Conservation (phyloP, 1,139 yeast genomes). For the Kurtzmaniella quercitrusa region DNA sequence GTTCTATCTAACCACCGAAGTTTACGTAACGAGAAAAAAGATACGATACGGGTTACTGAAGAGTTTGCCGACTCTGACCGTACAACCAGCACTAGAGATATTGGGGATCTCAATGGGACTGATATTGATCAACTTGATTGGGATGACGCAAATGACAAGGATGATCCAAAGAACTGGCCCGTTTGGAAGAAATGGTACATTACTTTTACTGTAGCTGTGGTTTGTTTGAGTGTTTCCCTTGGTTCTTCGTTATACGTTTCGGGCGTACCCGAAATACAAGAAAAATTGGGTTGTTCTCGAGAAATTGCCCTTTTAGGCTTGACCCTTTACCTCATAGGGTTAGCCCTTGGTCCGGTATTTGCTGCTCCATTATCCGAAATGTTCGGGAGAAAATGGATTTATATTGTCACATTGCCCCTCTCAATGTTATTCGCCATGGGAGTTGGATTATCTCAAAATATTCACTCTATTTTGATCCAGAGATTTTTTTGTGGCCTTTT, state of each 20-base stretch:
- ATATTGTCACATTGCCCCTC: slow-evolving; percentile 54
- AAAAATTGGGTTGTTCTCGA: slow-evolving; percentile 45
- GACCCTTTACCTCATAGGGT: slow-evolving; percentile 68
- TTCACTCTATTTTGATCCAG: slow-evolving; percentile 56
- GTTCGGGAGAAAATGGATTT: slow-evolving; percentile 66
- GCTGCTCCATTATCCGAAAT: slow-evolving; percentile 78
- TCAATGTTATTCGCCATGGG: slow-evolving; percentile 78
- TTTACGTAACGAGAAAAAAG: slow-evolving; percentile 17
- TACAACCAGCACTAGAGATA: not conserved
- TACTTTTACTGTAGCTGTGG: slow-evolving; percentile 57
- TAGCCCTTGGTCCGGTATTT: slow-evolving; percentile 66
- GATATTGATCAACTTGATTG: slow-evolving; percentile 49
- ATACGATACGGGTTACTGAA: slow-evolving; percentile 16
- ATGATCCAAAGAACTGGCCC: slow-evolving; percentile 66
- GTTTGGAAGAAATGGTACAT: slow-evolving; percentile 56
- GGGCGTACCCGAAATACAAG: slow-evolving; percentile 52
- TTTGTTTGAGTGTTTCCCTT: slow-evolving; percentile 65
- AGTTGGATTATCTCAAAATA: slow-evolving; percentile 59
- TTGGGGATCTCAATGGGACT: slow-evolving; percentile 7
- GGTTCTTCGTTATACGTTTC: slow-evolving; percentile 69
- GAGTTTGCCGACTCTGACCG: slow-evolving; percentile 9
- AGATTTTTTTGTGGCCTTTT: slow-evolving; percentile 78
- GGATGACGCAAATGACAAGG: slow-evolving; percentile 59
- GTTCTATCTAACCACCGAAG: slow-evolving; percentile 18
- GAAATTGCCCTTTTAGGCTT: slow-evolving; percentile 63